Percentiles rank a stretch among this genome's conserved stretches.
These are phyloP conservation scores for Anisodus acutangulus DNA, from an alignment of 257 asterid species.

Conservation along the genomic window DNA sequence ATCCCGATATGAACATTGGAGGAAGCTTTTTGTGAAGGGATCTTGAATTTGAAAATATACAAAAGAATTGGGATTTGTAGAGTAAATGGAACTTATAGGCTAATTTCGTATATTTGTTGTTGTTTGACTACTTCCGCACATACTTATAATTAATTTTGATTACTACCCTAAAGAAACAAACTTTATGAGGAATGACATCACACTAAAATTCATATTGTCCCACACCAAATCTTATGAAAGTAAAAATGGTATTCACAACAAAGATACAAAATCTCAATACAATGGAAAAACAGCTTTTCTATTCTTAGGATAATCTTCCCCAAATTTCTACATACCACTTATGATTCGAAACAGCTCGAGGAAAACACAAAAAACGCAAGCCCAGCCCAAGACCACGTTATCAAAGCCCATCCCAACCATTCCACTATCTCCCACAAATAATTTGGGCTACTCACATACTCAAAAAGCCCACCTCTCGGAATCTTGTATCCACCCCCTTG, in stretches of 20 bases:
- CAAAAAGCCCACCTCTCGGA: slow-evolving; percentile 68
- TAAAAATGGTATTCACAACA: slow-evolving; percentile 35
- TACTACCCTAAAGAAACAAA: no score
- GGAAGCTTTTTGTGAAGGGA: background rate
- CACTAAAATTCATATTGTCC: no score
- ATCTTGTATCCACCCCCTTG: slow-evolving; percentile 63
- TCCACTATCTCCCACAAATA: slow-evolving; percentile 81
- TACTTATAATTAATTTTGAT: background rate
- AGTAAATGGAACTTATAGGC: background rate
- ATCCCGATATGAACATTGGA: background rate
- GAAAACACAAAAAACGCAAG: slow-evolving; percentile 64
- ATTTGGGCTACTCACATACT: slow-evolving; percentile 75
- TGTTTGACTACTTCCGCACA: background rate
- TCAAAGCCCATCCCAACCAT: slow-evolving; percentile 86
- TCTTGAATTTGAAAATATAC: background rate
- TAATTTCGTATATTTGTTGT: background rate
- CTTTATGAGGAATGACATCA: no score
- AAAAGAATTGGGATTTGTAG: background rate
- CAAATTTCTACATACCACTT: slow-evolving; percentile 78
- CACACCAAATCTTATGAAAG: no score
- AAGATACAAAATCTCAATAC: slow-evolving; percentile 33
- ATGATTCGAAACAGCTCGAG: slow-evolving; percentile 58
- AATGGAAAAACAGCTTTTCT: slow-evolving; percentile 68
- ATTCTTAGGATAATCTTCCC: slow-evolving; percentile 68
- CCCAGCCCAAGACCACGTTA: slow-evolving; percentile 78